Evolutionary conservation across 805 yeast genomes (phyloP), one percentile per base, ranked within the genome.

Genomic region (Zygotorulaspora florentina): DNA sequence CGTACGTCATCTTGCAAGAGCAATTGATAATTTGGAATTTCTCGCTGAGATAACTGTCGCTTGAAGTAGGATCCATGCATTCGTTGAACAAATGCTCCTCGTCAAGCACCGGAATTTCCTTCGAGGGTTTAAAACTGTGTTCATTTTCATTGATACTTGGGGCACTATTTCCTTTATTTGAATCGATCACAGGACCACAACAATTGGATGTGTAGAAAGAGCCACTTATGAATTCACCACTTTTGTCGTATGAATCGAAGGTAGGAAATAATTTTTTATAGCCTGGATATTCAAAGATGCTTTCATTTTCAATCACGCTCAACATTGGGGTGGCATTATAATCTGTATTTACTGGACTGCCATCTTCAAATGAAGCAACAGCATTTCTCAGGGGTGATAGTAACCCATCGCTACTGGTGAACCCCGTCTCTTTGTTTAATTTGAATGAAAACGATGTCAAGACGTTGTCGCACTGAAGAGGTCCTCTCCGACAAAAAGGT

Each of bases 1-100:
- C 61, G 9, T 77, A 72, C 57, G 80, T 85, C 74, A 80, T 79
- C 35, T 72, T 65, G 39, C 74, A 76, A 3, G 83, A 81, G 30
- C 80, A 62, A 57, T 79, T 72, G 8, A 85, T 85, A 10, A 40
- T 38, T 64, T 48, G 38, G 61, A 56, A 47, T 39, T 37, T 23
- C 11, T 36, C 46, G 7, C 26, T 39, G 17, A 27, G 20, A 35
- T 40, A 25, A 25, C 20, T 30, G 11, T 15, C 33, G 20, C 31
- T 36, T 16, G 15, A 26, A 23, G 45, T 36, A 10, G 42, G 49
- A 11, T 41, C 45, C 40, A 48, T 34, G 43, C 42, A 23, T 29
- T 41, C 35, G 17, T 40, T 35, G 41, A 49, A 49, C 11, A 49
- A 15, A 25, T 36, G 39, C 40, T 36, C 42, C 31, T 49, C 53